Conservation (phyloP, 2,329 filamentous ascomycete genomes). For the Zymoseptoria pseudotritici region DNA sequence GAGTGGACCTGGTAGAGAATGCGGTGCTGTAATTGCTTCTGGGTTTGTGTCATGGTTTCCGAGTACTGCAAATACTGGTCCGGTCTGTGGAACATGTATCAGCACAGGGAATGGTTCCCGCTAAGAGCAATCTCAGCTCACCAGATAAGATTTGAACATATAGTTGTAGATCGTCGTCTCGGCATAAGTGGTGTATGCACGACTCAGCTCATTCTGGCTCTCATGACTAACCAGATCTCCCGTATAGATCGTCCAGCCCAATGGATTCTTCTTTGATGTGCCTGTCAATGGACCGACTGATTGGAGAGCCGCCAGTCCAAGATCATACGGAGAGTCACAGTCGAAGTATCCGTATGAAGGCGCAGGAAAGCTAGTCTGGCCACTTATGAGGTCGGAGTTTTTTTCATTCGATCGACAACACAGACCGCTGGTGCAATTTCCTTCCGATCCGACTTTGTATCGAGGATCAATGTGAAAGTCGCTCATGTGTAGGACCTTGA, state of each 20-base stretch:
- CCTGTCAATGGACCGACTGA: constrained; percentile 51
- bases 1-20: constrained; percentile 46
- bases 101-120: no score
- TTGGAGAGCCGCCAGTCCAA: constrained; percentile 49
- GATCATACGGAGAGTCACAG: constrained; percentile 53
- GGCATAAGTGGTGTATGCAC: constrained; percentile 47
- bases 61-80: constrained; percentile 49
- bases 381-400: constrained; percentile 30
- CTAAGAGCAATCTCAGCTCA: background rate
- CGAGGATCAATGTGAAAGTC: constrained; percentile 50
- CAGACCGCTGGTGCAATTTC: constrained; percentile 44
- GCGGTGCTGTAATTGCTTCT: constrained; percentile 46
- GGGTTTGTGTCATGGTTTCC: constrained; percentile 54
- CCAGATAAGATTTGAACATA: constrained; percentile 50
- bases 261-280: constrained; percentile 39
- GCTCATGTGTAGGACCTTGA: constrained; percentile 51
- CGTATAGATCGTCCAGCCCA: constrained; percentile 51
- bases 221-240: constrained; percentile 53
- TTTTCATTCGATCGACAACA: constrained; percentile 45
- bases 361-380: constrained; percentile 39
- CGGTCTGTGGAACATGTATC: constrained; percentile 25
- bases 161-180: constrained; percentile 45
- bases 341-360: constrained; percentile 48
- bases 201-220: constrained; percentile 44
- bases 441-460: constrained; percentile 47